Base-by-base conservation (phyloP, 306 rosid species). In the Oxytropis ochrocephala region DNA sequence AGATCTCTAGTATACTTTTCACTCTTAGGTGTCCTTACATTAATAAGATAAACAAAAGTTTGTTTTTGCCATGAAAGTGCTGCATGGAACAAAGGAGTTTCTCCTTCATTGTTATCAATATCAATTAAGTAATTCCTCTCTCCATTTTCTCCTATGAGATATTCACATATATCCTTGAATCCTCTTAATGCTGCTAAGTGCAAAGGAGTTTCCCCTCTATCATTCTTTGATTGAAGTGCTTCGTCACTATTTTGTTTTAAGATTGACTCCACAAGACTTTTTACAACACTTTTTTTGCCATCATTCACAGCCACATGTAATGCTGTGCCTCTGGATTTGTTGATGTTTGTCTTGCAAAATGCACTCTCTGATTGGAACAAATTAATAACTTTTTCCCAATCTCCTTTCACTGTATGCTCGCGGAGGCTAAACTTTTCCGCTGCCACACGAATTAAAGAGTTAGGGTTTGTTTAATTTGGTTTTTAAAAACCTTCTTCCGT, bases 271-370 rank as follows among this genome's bases (percentile, higher is more conserved):
- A 80, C 66, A 0, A 80, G 67, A 29, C 0, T 0, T 27, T 63
- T 46, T 11, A 85, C 82, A 0, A n/a, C 14, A 0, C 18, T 4
- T 13, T 49, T 67, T 24, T 57, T 63, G 18, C 67, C 70, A 5
- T 81, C 84, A 3, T 76, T 58, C 12, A 78, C 85, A 7, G 89
- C 87, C 66, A 85, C 21, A 16, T 88, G 95, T 10, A 88, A 38
- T 27, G 79, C 91, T 11, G 91, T 83, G 73, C 81, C 85, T 4
- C 73, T 75, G 1, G 57, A 61, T 12, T 52, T 51, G 1, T 67
- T 81, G 65, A 85, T 78, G 17, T 8, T 21, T 0, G 6, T 11
- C 5, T 0, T 16, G 48, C 67, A 68, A 1, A 16, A 46, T 0
- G 0, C 1, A 0, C 4, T 6, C 1, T 49, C 0, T 0, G 1